These are phyloP conservation scores for Gliomastix tumulicola DNA, from an alignment of 2,329 filamentous ascomycete species.

Conservation along the genomic window DNA sequence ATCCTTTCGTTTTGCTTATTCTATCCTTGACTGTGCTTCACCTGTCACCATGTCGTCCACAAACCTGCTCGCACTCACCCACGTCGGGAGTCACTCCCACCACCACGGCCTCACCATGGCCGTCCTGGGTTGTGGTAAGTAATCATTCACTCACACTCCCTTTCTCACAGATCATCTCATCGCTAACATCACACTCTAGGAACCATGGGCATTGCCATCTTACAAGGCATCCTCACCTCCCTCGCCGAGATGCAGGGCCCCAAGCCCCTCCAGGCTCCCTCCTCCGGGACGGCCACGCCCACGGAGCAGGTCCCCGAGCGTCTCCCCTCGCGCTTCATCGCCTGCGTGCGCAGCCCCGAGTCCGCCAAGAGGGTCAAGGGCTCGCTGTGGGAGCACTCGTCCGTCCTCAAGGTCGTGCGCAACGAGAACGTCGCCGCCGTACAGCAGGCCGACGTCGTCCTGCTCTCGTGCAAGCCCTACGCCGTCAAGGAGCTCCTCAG, in stretches of 20 bases:
- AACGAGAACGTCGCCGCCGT: slow-evolving; percentile 66
- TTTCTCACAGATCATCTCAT: slow-evolving; percentile 1
- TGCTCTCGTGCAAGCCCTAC: slow-evolving; percentile 77
- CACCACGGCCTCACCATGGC: slow-evolving; percentile 59
- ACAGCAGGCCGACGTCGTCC: slow-evolving; percentile 61
- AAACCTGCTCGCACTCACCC: slow-evolving; percentile 19
- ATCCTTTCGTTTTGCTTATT: too few relatives aligned
- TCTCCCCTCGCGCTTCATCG: slow-evolving; percentile 71
- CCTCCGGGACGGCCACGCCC: slow-evolving; percentile 34
- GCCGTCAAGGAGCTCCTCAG: slow-evolving; percentile 63
- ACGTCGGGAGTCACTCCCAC: slow-evolving; percentile 12
- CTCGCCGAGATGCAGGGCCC: slow-evolving; percentile 46
- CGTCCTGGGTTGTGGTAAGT: slow-evolving; percentile 74
- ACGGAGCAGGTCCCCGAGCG: slow-evolving; percentile 42
- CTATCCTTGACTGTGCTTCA: too few relatives aligned
- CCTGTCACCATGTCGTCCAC: slow-evolving; percentile 1
- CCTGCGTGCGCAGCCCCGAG: slow-evolving; percentile 67
- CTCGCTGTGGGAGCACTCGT: slow-evolving; percentile 56
- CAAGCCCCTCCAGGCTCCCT: slow-evolving; percentile 37
- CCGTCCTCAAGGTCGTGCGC: slow-evolving; percentile 57
- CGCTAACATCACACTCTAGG: too few relatives aligned
- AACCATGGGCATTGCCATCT: slow-evolving; percentile 79
- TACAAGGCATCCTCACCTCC: slow-evolving; percentile 70
- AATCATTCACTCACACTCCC: background rate
- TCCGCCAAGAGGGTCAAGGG: slow-evolving; percentile 62